A percentile compares a stretch with the other conserved stretches of the same genome.
Evolutionary conservation across 352 stramenopile genomes (phyloP).

Genomic region (Pythium biforme): DNA sequence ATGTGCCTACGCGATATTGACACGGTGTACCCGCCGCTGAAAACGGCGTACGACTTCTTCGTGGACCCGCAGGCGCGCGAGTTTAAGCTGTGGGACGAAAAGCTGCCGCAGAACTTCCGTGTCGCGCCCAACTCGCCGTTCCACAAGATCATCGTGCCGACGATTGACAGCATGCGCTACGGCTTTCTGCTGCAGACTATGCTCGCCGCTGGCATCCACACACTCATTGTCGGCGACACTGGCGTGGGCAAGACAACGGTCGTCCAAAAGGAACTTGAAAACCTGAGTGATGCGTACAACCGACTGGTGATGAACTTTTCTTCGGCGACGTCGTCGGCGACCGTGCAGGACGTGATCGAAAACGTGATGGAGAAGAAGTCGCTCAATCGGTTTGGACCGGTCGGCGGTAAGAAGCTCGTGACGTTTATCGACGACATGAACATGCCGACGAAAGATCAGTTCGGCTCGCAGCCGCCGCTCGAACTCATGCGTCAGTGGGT

Average conservation of each 20-base stretch:
- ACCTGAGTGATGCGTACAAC: conserved; percentile 74
- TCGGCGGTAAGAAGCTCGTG: conserved; percentile 85
- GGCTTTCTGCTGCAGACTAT: conserved; percentile 81
- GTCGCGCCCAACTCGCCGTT: conserved; percentile 73
- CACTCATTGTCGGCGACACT: conserved; percentile 87
- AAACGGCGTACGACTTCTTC: conserved; percentile 93
- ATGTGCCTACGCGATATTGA: conserved; percentile 91
- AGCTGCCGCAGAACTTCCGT: conserved; percentile 71
- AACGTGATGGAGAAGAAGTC: conserved; percentile 90
- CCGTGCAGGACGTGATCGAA: conserved; percentile 90
- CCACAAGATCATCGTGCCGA: conserved; percentile 88
- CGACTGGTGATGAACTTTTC: conserved; percentile 89
- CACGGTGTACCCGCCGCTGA: conserved; percentile 88
- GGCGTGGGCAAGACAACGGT: conserved; percentile 90
- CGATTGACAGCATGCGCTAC: conserved; percentile 81
- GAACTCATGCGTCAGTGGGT: conserved; percentile 91
- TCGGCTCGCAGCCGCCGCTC: conserved; percentile 89
- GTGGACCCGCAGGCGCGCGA: conserved; percentile 78
- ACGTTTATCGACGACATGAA: conserved; percentile 94
- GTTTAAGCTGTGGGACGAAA: conserved; percentile 86
- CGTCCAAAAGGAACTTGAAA: conserved; percentile 79
- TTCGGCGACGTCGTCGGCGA: conserved; percentile 82
- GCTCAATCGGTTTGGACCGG: conserved; percentile 86
- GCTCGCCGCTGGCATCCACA: conserved; percentile 68
- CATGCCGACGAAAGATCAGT: conserved; percentile 90